Evolutionary conservation across 106 monocot species (phyloP).

Genomic region (Iris macrosiphon): DNA sequence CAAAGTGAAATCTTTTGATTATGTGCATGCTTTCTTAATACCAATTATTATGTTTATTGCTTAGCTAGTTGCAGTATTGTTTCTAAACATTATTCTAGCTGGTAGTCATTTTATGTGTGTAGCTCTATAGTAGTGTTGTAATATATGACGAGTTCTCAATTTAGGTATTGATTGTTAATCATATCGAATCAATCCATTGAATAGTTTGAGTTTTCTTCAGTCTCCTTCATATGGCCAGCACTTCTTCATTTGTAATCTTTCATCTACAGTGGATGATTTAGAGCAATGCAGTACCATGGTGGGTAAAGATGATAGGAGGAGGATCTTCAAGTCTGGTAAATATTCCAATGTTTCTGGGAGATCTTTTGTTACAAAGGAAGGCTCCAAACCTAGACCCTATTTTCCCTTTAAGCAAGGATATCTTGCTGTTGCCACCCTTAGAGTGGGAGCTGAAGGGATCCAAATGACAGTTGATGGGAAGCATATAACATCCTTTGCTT

Average conservation of each 20-base stretch:
- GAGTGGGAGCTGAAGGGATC: conserved; percentile 76
- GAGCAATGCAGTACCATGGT: conserved; percentile 57
- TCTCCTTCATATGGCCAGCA: too few relatives aligned
- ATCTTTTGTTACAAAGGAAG: conserved; percentile 6
- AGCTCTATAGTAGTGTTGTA: too few relatives aligned
- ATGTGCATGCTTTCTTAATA: too few relatives aligned
- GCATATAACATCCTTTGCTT: conserved; percentile 88
- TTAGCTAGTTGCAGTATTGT: too few relatives aligned
- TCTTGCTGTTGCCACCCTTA: conserved; percentile 66
- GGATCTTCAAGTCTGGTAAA: conserved; percentile 12
- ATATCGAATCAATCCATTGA: too few relatives aligned
- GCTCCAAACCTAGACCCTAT: conserved; percentile 26
- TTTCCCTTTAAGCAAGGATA: conserved; percentile 86
- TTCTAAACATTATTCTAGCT: too few relatives aligned
- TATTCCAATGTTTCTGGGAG: conserved; percentile 26
- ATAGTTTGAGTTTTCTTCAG: too few relatives aligned
- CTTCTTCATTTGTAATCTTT: background rate
- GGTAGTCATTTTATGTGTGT: too few relatives aligned
- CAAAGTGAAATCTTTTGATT: too few relatives aligned
- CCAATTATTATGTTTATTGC: too few relatives aligned
- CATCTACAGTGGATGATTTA: conserved; percentile 70
- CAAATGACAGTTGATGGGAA: conserved; percentile 97
- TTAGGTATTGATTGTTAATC: too few relatives aligned
- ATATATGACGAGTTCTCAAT: too few relatives aligned
- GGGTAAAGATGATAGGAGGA: conserved; percentile 48